A percentile compares a stretch with the other conserved stretches of the same genome.
These are phyloP conservation scores for Fusarium sp. DNA, from an alignment of 2,329 filamentous ascomycete species.

Conservation along the genomic window DNA sequence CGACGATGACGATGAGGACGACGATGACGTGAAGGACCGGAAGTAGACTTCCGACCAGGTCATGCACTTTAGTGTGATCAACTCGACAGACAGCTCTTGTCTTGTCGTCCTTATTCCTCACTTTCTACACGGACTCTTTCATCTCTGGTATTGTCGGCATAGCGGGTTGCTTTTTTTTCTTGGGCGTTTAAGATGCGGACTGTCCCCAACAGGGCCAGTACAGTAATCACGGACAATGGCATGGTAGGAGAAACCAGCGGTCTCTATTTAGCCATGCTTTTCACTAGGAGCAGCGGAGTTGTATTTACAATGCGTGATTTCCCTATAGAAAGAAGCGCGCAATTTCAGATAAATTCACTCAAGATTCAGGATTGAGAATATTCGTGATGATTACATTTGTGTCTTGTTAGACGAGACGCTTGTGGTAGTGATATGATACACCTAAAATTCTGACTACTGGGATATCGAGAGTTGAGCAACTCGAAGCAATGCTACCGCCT, in stretches of 20 bases:
- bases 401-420: not conserved
- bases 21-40: conserved; percentile 57
- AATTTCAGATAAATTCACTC: conserved; percentile 4
- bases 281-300: conserved; percentile 32
- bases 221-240: conserved; percentile 9
- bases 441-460: not conserved
- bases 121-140: conserved; percentile 23
- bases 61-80: conserved; percentile 5
- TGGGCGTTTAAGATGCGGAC: conserved; percentile 39
- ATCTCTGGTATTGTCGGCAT: conserved; percentile 34
- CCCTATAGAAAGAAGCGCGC: conserved; percentile 22
- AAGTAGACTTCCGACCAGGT: conserved; percentile 28
- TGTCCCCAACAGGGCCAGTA: conserved; percentile 26
- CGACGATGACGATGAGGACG: conserved; percentile 67
- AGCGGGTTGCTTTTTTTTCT: conserved; percentile 39
- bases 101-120: not conserved
- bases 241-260: conserved; percentile 27
- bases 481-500: conserved; percentile 6
- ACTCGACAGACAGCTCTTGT: not conserved
- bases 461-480: conserved; percentile 6
- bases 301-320: conserved; percentile 30
- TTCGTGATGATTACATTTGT: not conserved
- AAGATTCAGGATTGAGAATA: not conserved
- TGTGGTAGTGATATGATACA: not conserved
- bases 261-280: conserved; percentile 28